phyloP scores from a whole-genome alignment of 805 yeast genomes.

The Candida suzukii region DNA sequence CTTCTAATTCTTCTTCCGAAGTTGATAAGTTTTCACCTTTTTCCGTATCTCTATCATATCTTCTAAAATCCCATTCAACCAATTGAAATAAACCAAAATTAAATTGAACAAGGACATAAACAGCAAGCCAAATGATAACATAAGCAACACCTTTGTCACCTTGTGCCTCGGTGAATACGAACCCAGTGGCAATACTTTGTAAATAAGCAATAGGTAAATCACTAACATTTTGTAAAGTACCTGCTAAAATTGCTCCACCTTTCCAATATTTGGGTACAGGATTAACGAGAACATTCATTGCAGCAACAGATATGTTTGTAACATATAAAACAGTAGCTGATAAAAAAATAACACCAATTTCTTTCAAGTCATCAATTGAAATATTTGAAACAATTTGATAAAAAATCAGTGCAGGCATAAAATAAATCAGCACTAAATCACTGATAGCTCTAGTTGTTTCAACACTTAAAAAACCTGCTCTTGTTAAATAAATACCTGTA shows the following conservation, averaged over 20 bases:
- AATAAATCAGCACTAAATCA: constrained; percentile 51
- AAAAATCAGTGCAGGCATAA: constrained; percentile 63
- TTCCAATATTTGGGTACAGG: constrained; percentile 62
- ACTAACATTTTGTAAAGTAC: constrained; percentile 66
- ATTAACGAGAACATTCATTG: constrained; percentile 20
- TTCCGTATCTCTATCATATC: not conserved
- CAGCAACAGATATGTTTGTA: constrained; percentile 43
- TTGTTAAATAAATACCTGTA: constrained; percentile 58
- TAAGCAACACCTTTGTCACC: constrained; percentile 39
- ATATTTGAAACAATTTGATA: constrained; percentile 56
- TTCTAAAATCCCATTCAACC: constrained; percentile 43
- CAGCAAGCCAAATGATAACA: constrained; percentile 49
- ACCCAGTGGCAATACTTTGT: constrained; percentile 50
- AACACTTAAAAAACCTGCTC: constrained; percentile 50
- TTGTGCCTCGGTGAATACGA: constrained; percentile 25
- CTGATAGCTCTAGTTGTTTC: constrained; percentile 58
- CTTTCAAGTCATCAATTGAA: constrained; percentile 57
- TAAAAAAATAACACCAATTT: constrained; percentile 57
- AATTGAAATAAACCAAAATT: constrained; percentile 44
- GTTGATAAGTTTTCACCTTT: not conserved
- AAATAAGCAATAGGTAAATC: constrained; percentile 75
- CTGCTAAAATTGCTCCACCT: constrained; percentile 65
- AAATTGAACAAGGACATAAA: constrained; percentile 45
- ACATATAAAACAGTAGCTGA: constrained; percentile 44
- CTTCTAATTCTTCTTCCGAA: not conserved